A percentile compares a stretch with the other conserved stretches of the same genome.
Evolutionary conservation across 768 basidiomycete species (phyloP).

Genomic region (Mycena venus): DNA sequence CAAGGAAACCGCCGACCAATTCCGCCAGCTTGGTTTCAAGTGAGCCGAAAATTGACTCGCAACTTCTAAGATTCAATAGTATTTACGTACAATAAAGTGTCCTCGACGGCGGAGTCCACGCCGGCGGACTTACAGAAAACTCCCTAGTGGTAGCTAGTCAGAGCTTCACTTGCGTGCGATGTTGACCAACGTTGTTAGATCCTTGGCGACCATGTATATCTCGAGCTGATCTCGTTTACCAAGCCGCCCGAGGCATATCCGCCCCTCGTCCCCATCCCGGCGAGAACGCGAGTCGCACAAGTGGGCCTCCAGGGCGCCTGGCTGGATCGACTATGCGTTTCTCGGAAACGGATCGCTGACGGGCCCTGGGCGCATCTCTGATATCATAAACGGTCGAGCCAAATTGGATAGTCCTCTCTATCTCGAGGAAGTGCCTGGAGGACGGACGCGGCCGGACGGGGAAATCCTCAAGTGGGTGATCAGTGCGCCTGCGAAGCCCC

Average conservation of each 20-base stretch:
- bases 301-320: constrained; percentile 68
- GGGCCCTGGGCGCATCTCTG: constrained; percentile 53
- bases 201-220: constrained; percentile 69
- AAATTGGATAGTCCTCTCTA: constrained; percentile 57
- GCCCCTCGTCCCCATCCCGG: constrained; percentile 59
- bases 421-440: constrained; percentile 60
- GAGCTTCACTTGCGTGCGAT: not conserved
- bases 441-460: constrained; percentile 70
- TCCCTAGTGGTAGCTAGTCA: constrained; percentile 67
- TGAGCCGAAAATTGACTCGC: constrained; percentile 42
- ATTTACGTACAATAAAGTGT: constrained; percentile 57
- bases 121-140: constrained; percentile 74
- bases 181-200: constrained; percentile 48
- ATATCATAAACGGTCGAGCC: constrained; percentile 68
- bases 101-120: constrained; percentile 74
- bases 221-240: constrained; percentile 80
- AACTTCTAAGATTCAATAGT: not conserved
- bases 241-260: constrained; percentile 68
- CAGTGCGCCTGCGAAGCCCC: constrained; percentile 48
- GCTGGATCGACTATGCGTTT: constrained; percentile 80
- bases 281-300: constrained; percentile 57
- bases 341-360: constrained; percentile 63
- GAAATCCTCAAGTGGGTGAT: constrained; percentile 71
- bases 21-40: constrained; percentile 76
- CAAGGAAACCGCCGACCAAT: constrained; percentile 62